Conservation (phyloP, 73 alveolate genomes). For the Paramecium caudatum region DNA sequence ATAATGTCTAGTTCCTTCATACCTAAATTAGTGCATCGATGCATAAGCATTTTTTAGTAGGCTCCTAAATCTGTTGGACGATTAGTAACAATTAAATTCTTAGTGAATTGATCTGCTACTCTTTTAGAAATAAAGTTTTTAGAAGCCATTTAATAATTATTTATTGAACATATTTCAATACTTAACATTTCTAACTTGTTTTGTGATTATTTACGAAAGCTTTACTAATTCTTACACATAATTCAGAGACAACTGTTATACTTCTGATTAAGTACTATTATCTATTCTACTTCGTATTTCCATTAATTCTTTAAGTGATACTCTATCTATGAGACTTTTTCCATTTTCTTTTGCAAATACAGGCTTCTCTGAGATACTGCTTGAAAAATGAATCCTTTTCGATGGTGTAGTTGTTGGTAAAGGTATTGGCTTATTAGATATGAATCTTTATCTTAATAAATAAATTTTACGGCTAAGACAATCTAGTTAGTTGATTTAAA, state of each 20-base stretch:
- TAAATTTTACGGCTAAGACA: background rate
- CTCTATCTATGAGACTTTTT: background rate
- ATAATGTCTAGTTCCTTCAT: constrained; percentile 60
- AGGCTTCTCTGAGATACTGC: constrained; percentile 15
- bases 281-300: constrained; percentile 43
- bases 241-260: background rate
- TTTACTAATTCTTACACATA: constrained; percentile 52
- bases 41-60: constrained; percentile 51
- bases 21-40: constrained; percentile 58
- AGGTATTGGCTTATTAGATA: background rate
- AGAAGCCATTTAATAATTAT: constrained; percentile 63
- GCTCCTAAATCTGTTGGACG: background rate
- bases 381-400: background rate
- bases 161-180: constrained; percentile 16
- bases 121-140: constrained; percentile 33
- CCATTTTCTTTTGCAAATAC: background rate
- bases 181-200: constrained; percentile 22
- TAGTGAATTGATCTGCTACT: constrained; percentile 44
- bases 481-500: background rate
- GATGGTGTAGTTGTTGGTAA: background rate
- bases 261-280: background rate
- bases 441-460: background rate
- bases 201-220: constrained; percentile 45
- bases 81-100: background rate
- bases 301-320: constrained; percentile 53